phyloP scores from a whole-genome alignment of 768 basidiomycete genomes.

The Xanthoconium purpureum region DNA sequence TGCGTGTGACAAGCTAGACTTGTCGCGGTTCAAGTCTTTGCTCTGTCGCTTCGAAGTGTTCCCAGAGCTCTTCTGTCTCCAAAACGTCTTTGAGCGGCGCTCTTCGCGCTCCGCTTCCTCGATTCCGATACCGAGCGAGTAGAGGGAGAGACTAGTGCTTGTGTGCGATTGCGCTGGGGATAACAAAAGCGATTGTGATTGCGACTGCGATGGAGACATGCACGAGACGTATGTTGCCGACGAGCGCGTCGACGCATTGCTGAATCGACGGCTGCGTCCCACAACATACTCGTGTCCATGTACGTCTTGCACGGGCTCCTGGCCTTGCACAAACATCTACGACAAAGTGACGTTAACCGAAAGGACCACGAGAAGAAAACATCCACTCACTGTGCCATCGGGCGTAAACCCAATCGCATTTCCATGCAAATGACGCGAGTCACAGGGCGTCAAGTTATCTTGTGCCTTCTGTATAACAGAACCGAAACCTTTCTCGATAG shows the following conservation, averaged over 20 bases:
- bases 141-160: slow-evolving; percentile 16
- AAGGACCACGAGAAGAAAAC: background rate
- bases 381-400: slow-evolving; percentile 7
- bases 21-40: background rate
- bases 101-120: slow-evolving; percentile 24
- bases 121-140: slow-evolving; percentile 22
- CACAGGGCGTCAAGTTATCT: background rate
- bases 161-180: slow-evolving; percentile 17
- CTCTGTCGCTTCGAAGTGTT: slow-evolving; percentile 11
- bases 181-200: slow-evolving; percentile 14
- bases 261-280: slow-evolving; percentile 14
- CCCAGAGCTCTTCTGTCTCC: slow-evolving; percentile 12
- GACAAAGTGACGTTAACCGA: background rate
- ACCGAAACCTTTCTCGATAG: background rate
- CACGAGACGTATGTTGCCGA: slow-evolving; percentile 21
- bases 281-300: background rate
- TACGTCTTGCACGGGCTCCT: background rate
- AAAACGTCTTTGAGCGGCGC: slow-evolving; percentile 20
- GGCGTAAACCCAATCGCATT: background rate
- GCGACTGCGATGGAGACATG: slow-evolving; percentile 19
- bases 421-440: background rate
- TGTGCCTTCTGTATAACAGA: background rate
- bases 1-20: background rate
- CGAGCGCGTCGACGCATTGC: slow-evolving; percentile 18
- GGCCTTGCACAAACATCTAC: slow-evolving; percentile 4